Percentiles rank a stretch among this genome's conserved stretches.
phyloP scores from a whole-genome alignment of 2,329 filamentous ascomycete species.

The Fusarium decemcellulare region DNA sequence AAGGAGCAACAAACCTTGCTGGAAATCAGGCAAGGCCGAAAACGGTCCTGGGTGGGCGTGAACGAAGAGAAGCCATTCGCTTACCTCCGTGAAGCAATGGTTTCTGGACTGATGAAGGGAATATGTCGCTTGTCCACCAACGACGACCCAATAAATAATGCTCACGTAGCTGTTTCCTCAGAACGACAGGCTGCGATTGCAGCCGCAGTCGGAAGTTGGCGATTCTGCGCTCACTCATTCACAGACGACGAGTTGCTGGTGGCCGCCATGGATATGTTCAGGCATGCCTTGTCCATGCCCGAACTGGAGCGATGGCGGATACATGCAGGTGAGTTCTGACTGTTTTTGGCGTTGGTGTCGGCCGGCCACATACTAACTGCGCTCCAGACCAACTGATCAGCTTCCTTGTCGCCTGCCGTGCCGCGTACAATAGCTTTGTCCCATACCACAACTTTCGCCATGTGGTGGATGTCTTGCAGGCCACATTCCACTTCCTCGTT shows the following conservation, averaged over 20 bases:
- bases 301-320: conserved; percentile 87
- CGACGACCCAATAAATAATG: conserved; percentile 73
- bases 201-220: conserved; percentile 81
- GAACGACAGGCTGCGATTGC: conserved; percentile 77
- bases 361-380: conserved; percentile 55
- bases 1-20: conserved; percentile 81
- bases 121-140: conserved; percentile 82
- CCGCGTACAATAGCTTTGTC: conserved; percentile 96
- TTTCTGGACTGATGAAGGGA: conserved; percentile 88
- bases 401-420: conserved; percentile 89
- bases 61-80: conserved; percentile 89
- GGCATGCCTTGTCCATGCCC: conserved; percentile 86
- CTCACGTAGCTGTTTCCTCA: conserved; percentile 77
- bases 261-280: conserved; percentile 88
- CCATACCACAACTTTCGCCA: conserved; percentile 99
- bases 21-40: conserved; percentile 81
- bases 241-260: conserved; percentile 92
- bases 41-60: conserved; percentile 92
- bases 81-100: conserved; percentile 93
- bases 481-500: conserved; percentile 90
- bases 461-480: conserved; percentile 95
- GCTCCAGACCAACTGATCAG: conserved; percentile 81
- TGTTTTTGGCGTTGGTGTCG: conserved; percentile 14
- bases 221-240: conserved; percentile 91
- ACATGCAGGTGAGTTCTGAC: conserved; percentile 73